Percentiles rank a stretch among this genome's conserved stretches.
These are phyloP conservation scores for Lagenaria siceraria DNA, from an alignment of 306 rosid genomes.

Conservation along the genomic window DNA sequence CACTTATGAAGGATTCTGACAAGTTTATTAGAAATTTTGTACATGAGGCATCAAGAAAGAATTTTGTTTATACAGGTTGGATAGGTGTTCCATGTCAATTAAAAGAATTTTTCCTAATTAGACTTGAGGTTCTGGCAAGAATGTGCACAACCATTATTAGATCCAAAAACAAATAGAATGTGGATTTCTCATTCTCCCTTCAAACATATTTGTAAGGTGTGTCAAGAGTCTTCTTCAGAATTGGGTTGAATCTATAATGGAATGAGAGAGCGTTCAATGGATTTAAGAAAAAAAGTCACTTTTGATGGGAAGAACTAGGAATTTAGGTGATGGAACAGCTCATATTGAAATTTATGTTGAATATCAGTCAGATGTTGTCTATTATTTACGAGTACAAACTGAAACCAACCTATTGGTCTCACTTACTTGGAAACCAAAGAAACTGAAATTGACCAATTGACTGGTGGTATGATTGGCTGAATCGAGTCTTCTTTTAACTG, in stretches of 20 bases:
- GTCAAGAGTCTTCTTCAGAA: neutral
- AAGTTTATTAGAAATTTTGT: neutral
- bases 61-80: neutral
- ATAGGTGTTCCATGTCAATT: neutral
- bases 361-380: neutral
- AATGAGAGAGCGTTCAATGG: neutral
- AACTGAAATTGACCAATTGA: neutral
- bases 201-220: neutral
- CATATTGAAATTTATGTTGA: neutral
- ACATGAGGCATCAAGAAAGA: neutral
- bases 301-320: neutral
- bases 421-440: neutral
- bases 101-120: neutral
- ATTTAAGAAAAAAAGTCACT: neutral
- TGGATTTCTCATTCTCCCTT: neutral
- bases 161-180: neutral
- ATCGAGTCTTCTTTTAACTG: neutral
- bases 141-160: neutral
- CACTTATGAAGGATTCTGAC: neutral
- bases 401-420: neutral
- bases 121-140: neutral
- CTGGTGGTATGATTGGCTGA: neutral
- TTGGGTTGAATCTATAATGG: neutral
- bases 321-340: neutral
- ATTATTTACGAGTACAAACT: neutral